Conservation (phyloP, 768 basidiomycete genomes). For the Galerina sulciceps region DNA sequence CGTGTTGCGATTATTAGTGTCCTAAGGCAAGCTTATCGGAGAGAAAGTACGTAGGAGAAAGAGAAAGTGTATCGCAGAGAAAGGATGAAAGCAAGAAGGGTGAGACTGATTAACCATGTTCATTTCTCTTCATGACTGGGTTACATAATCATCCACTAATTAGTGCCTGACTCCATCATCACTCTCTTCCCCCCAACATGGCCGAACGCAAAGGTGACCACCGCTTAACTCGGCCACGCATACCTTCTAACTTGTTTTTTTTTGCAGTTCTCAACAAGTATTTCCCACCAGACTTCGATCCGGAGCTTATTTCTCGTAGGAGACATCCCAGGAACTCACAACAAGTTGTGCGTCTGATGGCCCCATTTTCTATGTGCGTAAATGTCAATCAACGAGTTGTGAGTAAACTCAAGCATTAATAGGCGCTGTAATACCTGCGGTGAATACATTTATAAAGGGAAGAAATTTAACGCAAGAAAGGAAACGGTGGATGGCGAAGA, state of each 20-base stretch:
- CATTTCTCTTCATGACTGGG: conserved; percentile 18
- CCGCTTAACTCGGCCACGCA: background rate
- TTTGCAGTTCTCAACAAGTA: conserved; percentile 89
- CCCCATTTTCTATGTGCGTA: conserved; percentile 93
- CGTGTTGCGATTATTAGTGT: background rate
- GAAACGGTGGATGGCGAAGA: conserved; percentile 98
- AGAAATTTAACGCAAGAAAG: conserved; percentile 99
- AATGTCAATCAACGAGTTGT: background rate
- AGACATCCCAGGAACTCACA: conserved; percentile 93
- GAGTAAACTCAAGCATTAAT: conserved; percentile 10
- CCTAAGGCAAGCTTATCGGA: background rate
- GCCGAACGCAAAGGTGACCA: conserved; percentile 80
- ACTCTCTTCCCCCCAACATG: conserved; percentile 48
- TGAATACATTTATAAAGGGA: conserved; percentile 99
- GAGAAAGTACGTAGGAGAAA: background rate
- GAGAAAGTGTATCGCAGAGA: conserved; percentile 11
- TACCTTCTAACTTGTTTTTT: background rate
- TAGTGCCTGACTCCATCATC: conserved; percentile 9
- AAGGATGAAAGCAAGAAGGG: conserved; percentile 8
- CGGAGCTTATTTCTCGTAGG: conserved; percentile 90
- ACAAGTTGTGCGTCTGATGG: conserved; percentile 98
- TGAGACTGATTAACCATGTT: conserved; percentile 25
- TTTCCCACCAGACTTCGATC: conserved; percentile 98
- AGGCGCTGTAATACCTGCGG: conserved; percentile 96
- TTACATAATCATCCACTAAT: conserved; percentile 28